Conservation (phyloP, 371 early-diverging fungal genomes). For the Mortierella sp. region DNA sequence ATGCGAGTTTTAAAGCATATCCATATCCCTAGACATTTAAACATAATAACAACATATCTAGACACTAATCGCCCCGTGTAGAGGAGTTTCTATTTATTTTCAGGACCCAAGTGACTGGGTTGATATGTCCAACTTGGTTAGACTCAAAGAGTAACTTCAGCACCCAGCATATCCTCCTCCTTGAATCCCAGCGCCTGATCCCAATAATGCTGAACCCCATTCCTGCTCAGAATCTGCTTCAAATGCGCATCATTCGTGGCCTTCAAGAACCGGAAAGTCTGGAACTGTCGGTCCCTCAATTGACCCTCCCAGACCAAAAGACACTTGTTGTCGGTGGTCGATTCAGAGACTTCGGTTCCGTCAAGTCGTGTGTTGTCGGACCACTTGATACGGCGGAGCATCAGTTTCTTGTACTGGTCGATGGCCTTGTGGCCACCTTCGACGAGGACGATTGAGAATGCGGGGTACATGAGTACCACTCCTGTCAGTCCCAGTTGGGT, state of each 20-base stretch:
- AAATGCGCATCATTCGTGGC: conserved; percentile 79
- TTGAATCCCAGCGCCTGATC: conserved; percentile 52
- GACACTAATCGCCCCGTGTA: background rate
- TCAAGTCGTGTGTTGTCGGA: conserved; percentile 66
- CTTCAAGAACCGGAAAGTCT: conserved; percentile 79
- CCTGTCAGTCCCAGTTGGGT: conserved; percentile 89
- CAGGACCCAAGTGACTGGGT: background rate
- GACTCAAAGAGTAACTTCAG: conserved; percentile 31
- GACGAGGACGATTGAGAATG: conserved; percentile 87
- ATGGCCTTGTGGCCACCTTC: conserved; percentile 95
- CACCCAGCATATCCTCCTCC: conserved; percentile 56
- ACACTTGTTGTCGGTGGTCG: conserved; percentile 82
- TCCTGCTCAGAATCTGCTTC: conserved; percentile 44
- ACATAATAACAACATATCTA: background rate
- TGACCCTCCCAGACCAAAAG: conserved; percentile 95
- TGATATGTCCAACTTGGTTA: background rate
- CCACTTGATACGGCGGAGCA: conserved; percentile 98
- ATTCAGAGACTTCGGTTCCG: conserved; percentile 55
- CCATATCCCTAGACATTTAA: background rate
- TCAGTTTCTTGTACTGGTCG: conserved; percentile 93
- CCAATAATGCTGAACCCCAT: conserved; percentile 45
- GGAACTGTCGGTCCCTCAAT: conserved; percentile 81
- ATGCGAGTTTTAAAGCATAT: conserved; percentile 40
- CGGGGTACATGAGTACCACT: conserved; percentile 79
- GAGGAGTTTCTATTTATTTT: background rate